Evolutionary conservation across 2,329 filamentous ascomycete species (phyloP).

Genomic region (Xylariaceae sp.): DNA sequence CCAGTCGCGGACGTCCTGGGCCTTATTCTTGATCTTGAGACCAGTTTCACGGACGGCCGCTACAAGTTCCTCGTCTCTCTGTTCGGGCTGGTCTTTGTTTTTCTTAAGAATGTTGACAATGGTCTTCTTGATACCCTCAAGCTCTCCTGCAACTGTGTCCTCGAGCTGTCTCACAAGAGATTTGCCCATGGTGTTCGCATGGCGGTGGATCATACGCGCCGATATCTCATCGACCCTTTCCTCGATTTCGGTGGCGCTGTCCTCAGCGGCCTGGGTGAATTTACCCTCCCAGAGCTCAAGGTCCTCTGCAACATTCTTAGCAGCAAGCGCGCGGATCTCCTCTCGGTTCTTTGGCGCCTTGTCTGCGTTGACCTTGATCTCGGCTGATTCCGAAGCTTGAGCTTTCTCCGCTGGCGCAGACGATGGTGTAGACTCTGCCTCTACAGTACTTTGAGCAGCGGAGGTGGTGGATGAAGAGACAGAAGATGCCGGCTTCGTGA

Average conservation of each 20-base stretch:
- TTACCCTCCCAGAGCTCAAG: slow-evolving; percentile 83
- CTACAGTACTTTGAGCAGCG: slow-evolving; percentile 16
- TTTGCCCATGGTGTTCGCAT: slow-evolving; percentile 62
- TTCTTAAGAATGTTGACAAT: slow-evolving; percentile 63
- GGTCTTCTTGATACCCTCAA: slow-evolving; percentile 60
- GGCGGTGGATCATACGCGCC: slow-evolving; percentile 52
- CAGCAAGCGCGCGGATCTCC: slow-evolving; percentile 53
- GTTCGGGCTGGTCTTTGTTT: slow-evolving; percentile 38
- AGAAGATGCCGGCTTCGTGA: slow-evolving; percentile 31
- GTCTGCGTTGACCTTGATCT: slow-evolving; percentile 17
- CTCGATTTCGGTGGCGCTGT: slow-evolving; percentile 72
- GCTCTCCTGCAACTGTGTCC: slow-evolving; percentile 58
- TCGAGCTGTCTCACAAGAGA: slow-evolving; percentile 66
- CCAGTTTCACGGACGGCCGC: slow-evolving; percentile 62
- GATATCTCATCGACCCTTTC: slow-evolving; percentile 58
- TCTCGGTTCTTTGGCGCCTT: slow-evolving; percentile 42
- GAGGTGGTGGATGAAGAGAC: slow-evolving; percentile 23
- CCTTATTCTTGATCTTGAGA: slow-evolving; percentile 68
- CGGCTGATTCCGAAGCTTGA: slow-evolving; percentile 14
- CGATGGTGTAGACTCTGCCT: slow-evolving; percentile 16
- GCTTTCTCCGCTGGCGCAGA: slow-evolving; percentile 11
- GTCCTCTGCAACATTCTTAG: slow-evolving; percentile 70
- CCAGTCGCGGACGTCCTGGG: slow-evolving; percentile 74
- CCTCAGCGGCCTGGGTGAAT: slow-evolving; percentile 79
- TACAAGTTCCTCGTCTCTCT: slow-evolving; percentile 39